Evolutionary conservation across 257 asterid genomes (phyloP).

Genomic region (Salvia rosmarinus): DNA sequence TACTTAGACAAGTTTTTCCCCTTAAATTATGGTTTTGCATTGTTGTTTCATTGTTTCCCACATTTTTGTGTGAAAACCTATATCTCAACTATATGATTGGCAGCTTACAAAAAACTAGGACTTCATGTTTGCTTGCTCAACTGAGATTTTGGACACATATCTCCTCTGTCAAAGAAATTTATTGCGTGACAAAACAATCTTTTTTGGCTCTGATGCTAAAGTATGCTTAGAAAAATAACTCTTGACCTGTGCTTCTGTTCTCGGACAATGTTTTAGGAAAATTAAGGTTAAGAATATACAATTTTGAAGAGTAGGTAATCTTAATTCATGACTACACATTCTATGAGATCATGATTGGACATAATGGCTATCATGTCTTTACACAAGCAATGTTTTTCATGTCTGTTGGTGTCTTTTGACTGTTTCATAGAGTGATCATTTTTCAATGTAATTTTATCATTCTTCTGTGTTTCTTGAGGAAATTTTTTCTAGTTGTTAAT

Average conservation of each 20-base stretch:
- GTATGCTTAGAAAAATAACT: not conserved
- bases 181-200: not conserved
- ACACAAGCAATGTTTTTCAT: not conserved
- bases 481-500: too few relatives aligned
- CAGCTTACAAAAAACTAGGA: not conserved
- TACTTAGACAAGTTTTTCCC: not conserved
- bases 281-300: not conserved
- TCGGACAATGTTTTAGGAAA: not conserved
- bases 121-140: not conserved
- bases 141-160: not conserved
- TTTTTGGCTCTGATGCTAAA: not conserved
- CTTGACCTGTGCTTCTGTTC: not conserved
- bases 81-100: not conserved
- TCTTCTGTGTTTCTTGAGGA: not conserved
- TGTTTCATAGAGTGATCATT: not conserved
- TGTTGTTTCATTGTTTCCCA: not conserved
- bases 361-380: not conserved
- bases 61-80: not conserved
- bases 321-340: not conserved
- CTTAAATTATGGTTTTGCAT: not conserved
- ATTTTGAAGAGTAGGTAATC: not conserved
- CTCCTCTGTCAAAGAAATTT: not conserved
- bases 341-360: not conserved
- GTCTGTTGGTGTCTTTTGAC: not conserved
- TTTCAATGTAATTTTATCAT: not conserved